These are phyloP conservation scores for Elsinoe fawcettii DNA, from an alignment of 2,329 filamentous ascomycete genomes.

Conservation along the genomic window DNA sequence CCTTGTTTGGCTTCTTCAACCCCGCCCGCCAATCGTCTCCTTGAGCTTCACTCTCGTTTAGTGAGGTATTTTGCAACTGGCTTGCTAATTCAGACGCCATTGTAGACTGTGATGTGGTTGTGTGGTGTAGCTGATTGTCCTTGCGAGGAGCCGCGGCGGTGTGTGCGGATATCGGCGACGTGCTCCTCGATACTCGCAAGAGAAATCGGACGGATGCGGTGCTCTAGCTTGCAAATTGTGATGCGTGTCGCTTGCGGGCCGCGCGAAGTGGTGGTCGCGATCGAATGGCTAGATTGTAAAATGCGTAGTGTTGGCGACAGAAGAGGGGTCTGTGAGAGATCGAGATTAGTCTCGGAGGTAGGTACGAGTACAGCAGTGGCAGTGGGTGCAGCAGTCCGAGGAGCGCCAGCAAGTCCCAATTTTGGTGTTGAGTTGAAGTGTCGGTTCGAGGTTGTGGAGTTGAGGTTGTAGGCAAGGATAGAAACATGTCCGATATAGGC, in stretches of 20 bases:
- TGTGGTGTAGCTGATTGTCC: neutral
- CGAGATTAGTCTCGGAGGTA: neutral
- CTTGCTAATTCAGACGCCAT: constrained; percentile 47
- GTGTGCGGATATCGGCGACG: neutral
- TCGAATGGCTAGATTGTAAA: too few relatives aligned
- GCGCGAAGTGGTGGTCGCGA: too few relatives aligned
- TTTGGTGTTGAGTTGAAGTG: neutral
- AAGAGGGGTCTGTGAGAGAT: neutral
- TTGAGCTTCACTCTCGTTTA: constrained; percentile 41
- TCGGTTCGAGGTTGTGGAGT: neutral
- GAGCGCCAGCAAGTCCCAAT: neutral
- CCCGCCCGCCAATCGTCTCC: constrained; percentile 63
- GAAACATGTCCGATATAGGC: constrained; percentile 6
- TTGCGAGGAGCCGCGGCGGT: neutral
- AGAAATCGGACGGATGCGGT: too few relatives aligned
- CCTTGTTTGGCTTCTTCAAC: constrained; percentile 64
- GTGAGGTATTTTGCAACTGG: constrained; percentile 49
- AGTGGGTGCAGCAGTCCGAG: neutral
- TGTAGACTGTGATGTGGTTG: constrained; percentile 25
- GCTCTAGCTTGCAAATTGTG: too few relatives aligned
- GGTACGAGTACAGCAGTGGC: neutral
- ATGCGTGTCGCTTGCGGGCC: too few relatives aligned
- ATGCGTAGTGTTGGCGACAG: too few relatives aligned
- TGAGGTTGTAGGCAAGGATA: neutral
- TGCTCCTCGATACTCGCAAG: too few relatives aligned